Percentiles rank a stretch among this genome's conserved stretches.
phyloP scores from a whole-genome alignment of 129 eudicot species.

The Mikania micrantha region DNA sequence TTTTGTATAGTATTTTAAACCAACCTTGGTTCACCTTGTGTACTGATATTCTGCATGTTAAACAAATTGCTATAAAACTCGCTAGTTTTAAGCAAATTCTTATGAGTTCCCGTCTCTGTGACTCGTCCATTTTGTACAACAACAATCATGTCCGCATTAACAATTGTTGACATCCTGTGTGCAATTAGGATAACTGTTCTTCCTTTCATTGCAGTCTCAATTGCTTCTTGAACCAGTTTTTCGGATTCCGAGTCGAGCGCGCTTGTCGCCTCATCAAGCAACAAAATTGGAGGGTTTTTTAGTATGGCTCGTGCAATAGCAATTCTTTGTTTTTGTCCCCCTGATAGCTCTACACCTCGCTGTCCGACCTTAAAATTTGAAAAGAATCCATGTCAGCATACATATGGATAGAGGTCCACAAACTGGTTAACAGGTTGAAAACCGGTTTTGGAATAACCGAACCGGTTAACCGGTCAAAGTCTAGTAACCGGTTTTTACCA shows the following conservation, averaged over 20 bases:
- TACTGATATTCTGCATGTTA: constrained; percentile 65
- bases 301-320: constrained; percentile 77
- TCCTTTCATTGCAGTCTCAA: constrained; percentile 79
- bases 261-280: constrained; percentile 90
- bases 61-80: constrained; percentile 54
- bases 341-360: constrained; percentile 73
- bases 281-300: constrained; percentile 75
- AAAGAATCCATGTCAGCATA: constrained; percentile 2
- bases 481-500: too few species aligned
- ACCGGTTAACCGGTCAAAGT: too few species aligned
- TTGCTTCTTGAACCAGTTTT: constrained; percentile 79
- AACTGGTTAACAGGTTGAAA: too few species aligned
- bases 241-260: constrained; percentile 88
- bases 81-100: constrained; percentile 40
- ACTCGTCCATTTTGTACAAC: constrained; percentile 73
- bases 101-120: constrained; percentile 61
- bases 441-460: too few species aligned
- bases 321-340: constrained; percentile 83
- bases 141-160: constrained; percentile 69
- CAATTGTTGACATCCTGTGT: constrained; percentile 77
- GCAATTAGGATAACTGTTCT: constrained; percentile 80
- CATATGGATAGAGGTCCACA: too few species aligned
- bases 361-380: constrained; percentile 56
- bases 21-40: constrained; percentile 47
- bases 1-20: background rate